These are phyloP conservation scores for Stemphylium beticola DNA, from an alignment of 2,329 filamentous ascomycete species.

Conservation along the genomic window DNA sequence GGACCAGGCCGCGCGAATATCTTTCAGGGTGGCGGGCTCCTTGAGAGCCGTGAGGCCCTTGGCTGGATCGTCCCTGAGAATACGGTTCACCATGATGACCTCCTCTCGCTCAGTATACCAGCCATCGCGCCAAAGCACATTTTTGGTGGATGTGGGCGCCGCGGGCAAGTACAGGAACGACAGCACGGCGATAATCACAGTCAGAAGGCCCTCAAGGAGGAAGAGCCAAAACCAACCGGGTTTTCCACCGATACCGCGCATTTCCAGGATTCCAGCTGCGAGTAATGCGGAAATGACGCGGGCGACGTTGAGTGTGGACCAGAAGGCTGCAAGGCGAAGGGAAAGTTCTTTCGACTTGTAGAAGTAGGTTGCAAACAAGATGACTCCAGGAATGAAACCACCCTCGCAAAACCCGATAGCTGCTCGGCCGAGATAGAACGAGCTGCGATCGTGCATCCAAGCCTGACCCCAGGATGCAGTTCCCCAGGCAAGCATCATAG, in stretches of 20 bases:
- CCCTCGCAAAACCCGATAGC: constrained; percentile 53
- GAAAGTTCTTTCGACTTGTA: constrained; percentile 75
- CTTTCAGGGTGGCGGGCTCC: constrained; percentile 56
- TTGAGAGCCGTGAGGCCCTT: constrained; percentile 65
- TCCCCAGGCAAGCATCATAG: constrained; percentile 54
- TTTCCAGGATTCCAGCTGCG: constrained; percentile 60
- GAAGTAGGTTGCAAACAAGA: constrained; percentile 75
- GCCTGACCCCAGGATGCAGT: constrained; percentile 68
- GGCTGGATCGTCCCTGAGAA: constrained; percentile 61
- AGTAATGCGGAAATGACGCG: constrained; percentile 62
- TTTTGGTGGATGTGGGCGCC: constrained; percentile 58
- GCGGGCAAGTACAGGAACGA: constrained; percentile 47
- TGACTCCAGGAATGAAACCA: constrained; percentile 66
- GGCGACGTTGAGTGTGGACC: constrained; percentile 67
- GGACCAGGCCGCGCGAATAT: constrained; percentile 58
- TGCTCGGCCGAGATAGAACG: constrained; percentile 51
- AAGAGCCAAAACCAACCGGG: constrained; percentile 64
- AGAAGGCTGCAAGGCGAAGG: constrained; percentile 70
- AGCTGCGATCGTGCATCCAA: constrained; percentile 58
- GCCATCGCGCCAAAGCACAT: constrained; percentile 56
- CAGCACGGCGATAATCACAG: constrained; percentile 34
- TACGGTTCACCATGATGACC: constrained; percentile 70
- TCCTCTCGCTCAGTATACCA: constrained; percentile 73
- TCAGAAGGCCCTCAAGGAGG: constrained; percentile 45
- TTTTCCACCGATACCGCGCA: constrained; percentile 57